phyloP scores from a whole-genome alignment of 1,284 basidiomycete species.

The Boletellus deceptivus region DNA sequence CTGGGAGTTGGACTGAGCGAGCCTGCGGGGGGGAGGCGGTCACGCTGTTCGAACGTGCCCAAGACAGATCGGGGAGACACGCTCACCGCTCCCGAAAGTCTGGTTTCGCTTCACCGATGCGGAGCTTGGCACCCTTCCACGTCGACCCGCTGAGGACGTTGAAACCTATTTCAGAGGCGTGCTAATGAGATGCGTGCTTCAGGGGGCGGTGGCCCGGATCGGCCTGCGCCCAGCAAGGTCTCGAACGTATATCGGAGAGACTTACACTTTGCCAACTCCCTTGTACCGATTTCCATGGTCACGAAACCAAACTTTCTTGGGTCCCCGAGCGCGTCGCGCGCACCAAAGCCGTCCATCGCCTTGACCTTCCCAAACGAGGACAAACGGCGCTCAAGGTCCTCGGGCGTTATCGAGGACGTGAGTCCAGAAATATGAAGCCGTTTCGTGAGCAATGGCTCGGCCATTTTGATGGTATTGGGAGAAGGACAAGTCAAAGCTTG shows the following conservation, averaged over 20 bases:
- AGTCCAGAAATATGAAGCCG: constrained; percentile 73
- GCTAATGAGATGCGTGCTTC: constrained; percentile 2
- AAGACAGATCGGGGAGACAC: constrained; percentile 2
- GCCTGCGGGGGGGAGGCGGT: constrained; percentile 13
- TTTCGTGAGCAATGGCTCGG: constrained; percentile 43
- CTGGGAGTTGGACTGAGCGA: constrained; percentile 29
- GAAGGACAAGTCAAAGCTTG: not conserved
- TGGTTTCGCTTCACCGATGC: constrained; percentile 76
- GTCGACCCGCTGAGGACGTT: constrained; percentile 73
- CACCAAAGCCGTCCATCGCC: constrained; percentile 66
- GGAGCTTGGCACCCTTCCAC: constrained; percentile 79
- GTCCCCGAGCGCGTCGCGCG: constrained; percentile 59
- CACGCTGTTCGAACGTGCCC: not conserved
- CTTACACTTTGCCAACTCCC: constrained; percentile 64
- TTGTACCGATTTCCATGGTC: constrained; percentile 64
- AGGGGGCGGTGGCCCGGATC: not conserved
- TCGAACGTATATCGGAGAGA: constrained; percentile 4
- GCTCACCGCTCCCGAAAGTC: constrained; percentile 62
- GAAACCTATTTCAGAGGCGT: constrained; percentile 47
- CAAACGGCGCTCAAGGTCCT: constrained; percentile 60
- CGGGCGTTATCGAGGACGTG: constrained; percentile 56
- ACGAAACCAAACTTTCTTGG: constrained; percentile 70
- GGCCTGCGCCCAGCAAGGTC: not conserved
- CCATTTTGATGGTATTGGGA: constrained; percentile 9
- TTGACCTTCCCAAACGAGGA: constrained; percentile 66